Evolutionary conservation across 2,329 filamentous ascomycete species (phyloP).

Genomic region (Fusarium sp.): DNA sequence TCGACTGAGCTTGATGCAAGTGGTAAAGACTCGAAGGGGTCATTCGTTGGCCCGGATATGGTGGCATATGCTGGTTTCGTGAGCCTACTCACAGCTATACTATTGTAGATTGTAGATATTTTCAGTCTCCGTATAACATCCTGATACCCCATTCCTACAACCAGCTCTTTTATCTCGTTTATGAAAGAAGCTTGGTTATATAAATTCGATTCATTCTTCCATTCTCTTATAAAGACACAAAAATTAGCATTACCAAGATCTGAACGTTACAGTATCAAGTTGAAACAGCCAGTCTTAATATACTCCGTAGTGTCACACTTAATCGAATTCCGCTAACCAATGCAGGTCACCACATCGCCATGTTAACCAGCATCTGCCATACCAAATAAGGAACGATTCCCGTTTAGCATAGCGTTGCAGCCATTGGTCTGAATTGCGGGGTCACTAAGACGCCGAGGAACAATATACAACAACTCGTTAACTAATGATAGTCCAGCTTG

Average conservation of each 20-base stretch:
- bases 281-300: background rate
- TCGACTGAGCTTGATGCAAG: constrained; percentile 55
- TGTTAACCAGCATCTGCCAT: constrained; percentile 20
- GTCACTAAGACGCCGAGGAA: constrained; percentile 18
- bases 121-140: background rate
- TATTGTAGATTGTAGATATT: background rate
- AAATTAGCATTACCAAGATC: background rate
- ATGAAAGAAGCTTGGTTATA: background rate
- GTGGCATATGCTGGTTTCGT: constrained; percentile 5
- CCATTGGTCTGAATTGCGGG: constrained; percentile 27
- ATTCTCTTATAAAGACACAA: background rate
- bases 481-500: constrained; percentile 2
- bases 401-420: constrained; percentile 6
- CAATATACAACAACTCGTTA: constrained; percentile 1
- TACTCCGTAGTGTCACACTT: background rate
- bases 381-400: constrained; percentile 12
- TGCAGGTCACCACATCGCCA: constrained; percentile 42
- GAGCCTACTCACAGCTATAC: constrained; percentile 2
- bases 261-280: background rate
- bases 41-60: background rate
- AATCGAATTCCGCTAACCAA: constrained; percentile 38
- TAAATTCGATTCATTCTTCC: background rate
- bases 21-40: constrained; percentile 14
- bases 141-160: background rate
- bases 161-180: background rate